Evolutionary conservation across 371 early-diverging fungal genomes (phyloP), one percentile per base, ranked within the genome.

Genomic region (Apophysomyces elegans): DNA sequence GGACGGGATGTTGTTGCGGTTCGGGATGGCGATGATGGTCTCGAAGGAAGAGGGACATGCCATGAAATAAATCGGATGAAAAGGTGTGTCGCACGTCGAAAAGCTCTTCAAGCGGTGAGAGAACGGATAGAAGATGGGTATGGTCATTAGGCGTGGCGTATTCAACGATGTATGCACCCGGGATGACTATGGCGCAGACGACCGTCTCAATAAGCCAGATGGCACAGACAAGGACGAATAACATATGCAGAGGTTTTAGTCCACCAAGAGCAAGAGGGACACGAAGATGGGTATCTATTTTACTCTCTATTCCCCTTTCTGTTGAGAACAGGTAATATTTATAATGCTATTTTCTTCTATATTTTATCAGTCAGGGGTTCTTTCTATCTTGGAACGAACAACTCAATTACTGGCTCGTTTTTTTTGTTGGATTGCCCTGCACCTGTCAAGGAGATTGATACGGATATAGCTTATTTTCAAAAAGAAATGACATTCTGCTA

Each of bases 161-260:
- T 59, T 83, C 79, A 36, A 81, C 69, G 43, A 84, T 79, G 59
- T 63, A 84, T 0, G 78, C 78, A 35, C 73, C 75, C 13, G 79
- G 77, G 37, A 84, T 62, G 14, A 73, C 47, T 9, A 21, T 18
- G 9, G 54, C 35, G 21, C 21, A 16, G 21, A 26, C 9, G 16
- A 4, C 54, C 35, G 21, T 11, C 21, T 11, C 54, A 21, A 21
- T 21, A 21, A 18, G 21, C 54, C 54, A 50, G 21, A 50, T 9
- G n/a, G 8, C 21, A 21, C 54, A 9, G 21, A 50, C n/a, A 26
- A 50, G 4, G 21, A 7, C n/a, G 21, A 50, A 50, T 21, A 50
- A 21, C 54, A 50, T 50, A 11, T 50, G 21, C 13, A 50, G 9
- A 21, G 35, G n/a, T 18, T 18, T 7, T 5, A 2, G 8, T 21